phyloP scores from a whole-genome alignment of 2,329 filamentous ascomycete genomes.

The Elsinoe necatrix region DNA sequence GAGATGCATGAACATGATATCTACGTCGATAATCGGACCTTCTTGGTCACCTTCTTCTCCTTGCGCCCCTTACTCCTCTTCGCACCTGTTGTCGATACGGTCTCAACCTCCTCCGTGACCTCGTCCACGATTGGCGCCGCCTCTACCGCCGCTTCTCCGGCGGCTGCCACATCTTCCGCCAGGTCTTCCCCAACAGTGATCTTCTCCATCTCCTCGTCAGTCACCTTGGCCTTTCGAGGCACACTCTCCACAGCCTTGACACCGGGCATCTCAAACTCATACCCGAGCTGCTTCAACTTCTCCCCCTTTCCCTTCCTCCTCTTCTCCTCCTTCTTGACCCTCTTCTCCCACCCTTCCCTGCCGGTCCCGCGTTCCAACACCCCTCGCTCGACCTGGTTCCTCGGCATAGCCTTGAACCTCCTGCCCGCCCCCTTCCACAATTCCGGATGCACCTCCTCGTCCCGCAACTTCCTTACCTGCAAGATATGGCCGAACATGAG shows the following conservation, averaged over 20 bases:
- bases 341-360: conserved; percentile 69
- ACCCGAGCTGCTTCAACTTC: conserved; percentile 71
- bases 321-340: conserved; percentile 63
- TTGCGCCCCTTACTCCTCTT: conserved; percentile 29
- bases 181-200: conserved; percentile 30
- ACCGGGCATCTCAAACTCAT: conserved; percentile 68
- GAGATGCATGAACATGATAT: neutral
- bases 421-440: conserved; percentile 86
- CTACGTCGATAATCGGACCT: conserved; percentile 12
- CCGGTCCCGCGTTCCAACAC: conserved; percentile 64
- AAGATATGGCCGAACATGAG: conserved; percentile 89
- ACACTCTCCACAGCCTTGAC: conserved; percentile 57
- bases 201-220: conserved; percentile 22
- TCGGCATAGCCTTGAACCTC: conserved; percentile 80
- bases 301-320: conserved; percentile 60
- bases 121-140: conserved; percentile 22
- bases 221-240: conserved; percentile 32
- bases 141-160: conserved; percentile 25
- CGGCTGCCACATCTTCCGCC: conserved; percentile 26
- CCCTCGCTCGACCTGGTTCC: conserved; percentile 75
- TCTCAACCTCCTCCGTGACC: conserved; percentile 29
- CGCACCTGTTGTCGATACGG: conserved; percentile 26
- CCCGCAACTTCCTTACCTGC: conserved; percentile 71
- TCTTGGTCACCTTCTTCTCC: conserved; percentile 21
- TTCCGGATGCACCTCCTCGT: conserved; percentile 68